Percentiles rank a stretch among this genome's conserved stretches.
These are phyloP conservation scores for Plasmopara muralis DNA, from an alignment of 352 stramenopile genomes.

Conservation along the genomic window DNA sequence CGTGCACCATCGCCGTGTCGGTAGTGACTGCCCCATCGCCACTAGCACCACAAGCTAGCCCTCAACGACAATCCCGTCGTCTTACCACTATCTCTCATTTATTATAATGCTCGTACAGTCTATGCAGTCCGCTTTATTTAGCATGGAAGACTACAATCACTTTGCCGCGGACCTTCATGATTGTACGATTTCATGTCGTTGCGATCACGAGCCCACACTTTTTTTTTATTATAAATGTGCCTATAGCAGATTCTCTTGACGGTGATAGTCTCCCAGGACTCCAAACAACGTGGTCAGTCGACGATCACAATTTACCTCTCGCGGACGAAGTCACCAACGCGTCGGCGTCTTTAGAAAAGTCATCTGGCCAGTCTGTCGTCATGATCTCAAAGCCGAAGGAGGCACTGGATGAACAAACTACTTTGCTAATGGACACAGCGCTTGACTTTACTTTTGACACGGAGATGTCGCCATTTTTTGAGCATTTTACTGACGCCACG, in stretches of 20 bases:
- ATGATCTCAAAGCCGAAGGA: conserved; percentile 33
- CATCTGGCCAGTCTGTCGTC: conserved; percentile 29
- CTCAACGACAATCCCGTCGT: background rate
- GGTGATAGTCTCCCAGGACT: conserved; percentile 27
- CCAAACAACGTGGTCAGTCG: conserved; percentile 37
- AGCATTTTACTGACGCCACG: conserved; percentile 24
- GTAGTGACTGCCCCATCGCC: too few species aligned
- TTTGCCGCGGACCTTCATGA: conserved; percentile 13
- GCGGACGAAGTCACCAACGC: conserved; percentile 29
- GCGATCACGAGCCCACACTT: background rate
- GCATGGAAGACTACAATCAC: conserved; percentile 27
- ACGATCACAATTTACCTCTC: conserved; percentile 33
- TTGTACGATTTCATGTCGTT: conserved; percentile 15
- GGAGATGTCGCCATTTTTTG: conserved; percentile 54
- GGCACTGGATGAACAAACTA: conserved; percentile 22
- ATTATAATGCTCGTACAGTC: conserved; percentile 5
- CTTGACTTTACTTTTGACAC: conserved; percentile 36
- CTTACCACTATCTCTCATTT: background rate
- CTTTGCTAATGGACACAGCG: conserved; percentile 19
- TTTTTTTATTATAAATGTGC: background rate
- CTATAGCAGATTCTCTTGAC: conserved; percentile 21
- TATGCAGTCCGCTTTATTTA: conserved; percentile 22
- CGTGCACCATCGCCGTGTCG: background rate
- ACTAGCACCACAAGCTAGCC: background rate
- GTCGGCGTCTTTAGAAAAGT: conserved; percentile 15